phyloP scores from a whole-genome alignment of 208 protist genomes.

The Leishmania major region DNA sequence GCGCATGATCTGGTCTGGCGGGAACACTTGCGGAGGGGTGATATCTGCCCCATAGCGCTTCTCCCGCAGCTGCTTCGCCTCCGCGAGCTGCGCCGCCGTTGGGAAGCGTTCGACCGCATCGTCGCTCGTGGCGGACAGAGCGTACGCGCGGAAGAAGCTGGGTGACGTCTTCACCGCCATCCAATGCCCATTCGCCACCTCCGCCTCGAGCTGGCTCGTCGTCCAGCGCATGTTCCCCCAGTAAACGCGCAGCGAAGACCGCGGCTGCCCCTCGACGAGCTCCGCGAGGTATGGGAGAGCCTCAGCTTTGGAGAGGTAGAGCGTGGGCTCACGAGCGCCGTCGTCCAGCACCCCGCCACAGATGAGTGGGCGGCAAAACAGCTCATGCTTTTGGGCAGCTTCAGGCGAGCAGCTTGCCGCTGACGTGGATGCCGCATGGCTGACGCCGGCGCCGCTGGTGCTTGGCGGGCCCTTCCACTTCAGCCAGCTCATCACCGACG shows the following conservation, averaged over 20 bases:
- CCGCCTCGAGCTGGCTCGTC: slow-evolving; percentile 69
- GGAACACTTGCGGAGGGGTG: slow-evolving; percentile 73
- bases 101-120: slow-evolving; percentile 61
- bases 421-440: neutral
- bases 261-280: slow-evolving; percentile 66
- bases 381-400: slow-evolving; percentile 28
- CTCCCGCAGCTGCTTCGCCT: slow-evolving; percentile 44
- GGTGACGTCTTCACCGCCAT: slow-evolving; percentile 81
- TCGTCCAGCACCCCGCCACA: slow-evolving; percentile 46
- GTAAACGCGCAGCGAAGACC: slow-evolving; percentile 82
- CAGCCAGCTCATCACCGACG: slow-evolving; percentile 48
- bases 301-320: slow-evolving; percentile 83
- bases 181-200: slow-evolving; percentile 87
- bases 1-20: slow-evolving; percentile 70
- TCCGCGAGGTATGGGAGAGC: slow-evolving; percentile 78
- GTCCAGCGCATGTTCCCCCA: slow-evolving; percentile 88
- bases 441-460: neutral
- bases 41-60: slow-evolving; percentile 66
- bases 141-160: slow-evolving; percentile 78
- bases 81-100: slow-evolving; percentile 58
- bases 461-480: slow-evolving; percentile 47
- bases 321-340: slow-evolving; percentile 67
- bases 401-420: slow-evolving; percentile 5
- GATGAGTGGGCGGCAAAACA: slow-evolving; percentile 73
- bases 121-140: slow-evolving; percentile 25